phyloP scores from a whole-genome alignment of 2,329 filamentous ascomycete species.

The Pestalotiopsis sp. region DNA sequence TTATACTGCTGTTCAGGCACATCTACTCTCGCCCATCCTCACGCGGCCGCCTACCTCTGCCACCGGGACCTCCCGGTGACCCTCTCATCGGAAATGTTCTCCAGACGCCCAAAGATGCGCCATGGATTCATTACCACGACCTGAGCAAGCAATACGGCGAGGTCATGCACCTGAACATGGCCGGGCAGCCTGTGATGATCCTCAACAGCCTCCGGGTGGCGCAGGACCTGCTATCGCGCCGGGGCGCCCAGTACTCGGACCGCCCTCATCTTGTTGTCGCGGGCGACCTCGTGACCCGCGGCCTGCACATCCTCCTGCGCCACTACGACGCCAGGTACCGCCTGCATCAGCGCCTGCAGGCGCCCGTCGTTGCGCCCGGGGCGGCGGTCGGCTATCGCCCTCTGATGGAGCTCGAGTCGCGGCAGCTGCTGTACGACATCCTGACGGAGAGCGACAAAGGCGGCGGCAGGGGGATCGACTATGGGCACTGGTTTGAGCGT shows the following conservation, averaged over 20 bases:
- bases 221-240: constrained; percentile 18
- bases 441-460: constrained; percentile 28
- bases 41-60: neutral
- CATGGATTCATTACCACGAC: constrained; percentile 18
- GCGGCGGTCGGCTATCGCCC: constrained; percentile 36
- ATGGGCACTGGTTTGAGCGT: constrained; percentile 33
- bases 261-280: constrained; percentile 28
- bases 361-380: constrained; percentile 29
- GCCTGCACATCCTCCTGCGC: constrained; percentile 39
- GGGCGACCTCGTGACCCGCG: constrained; percentile 32
- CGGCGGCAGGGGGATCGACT: constrained; percentile 25
- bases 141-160: constrained; percentile 20
- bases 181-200: constrained; percentile 20
- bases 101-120: constrained; percentile 15
- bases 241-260: constrained; percentile 19
- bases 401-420: constrained; percentile 46
- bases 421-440: constrained; percentile 42
- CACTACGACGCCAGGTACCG: constrained; percentile 39
- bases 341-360: constrained; percentile 39
- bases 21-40: neutral
- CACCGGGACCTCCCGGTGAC: constrained; percentile 16
- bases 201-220: constrained; percentile 14
- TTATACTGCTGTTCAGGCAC: neutral
- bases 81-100: constrained; percentile 22
- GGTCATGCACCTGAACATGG: constrained; percentile 19